A percentile compares a stretch with the other conserved stretches of the same genome.
Conservation (phyloP, 768 basidiomycete species). For the Tricholoma bakamatsutake region DNA sequence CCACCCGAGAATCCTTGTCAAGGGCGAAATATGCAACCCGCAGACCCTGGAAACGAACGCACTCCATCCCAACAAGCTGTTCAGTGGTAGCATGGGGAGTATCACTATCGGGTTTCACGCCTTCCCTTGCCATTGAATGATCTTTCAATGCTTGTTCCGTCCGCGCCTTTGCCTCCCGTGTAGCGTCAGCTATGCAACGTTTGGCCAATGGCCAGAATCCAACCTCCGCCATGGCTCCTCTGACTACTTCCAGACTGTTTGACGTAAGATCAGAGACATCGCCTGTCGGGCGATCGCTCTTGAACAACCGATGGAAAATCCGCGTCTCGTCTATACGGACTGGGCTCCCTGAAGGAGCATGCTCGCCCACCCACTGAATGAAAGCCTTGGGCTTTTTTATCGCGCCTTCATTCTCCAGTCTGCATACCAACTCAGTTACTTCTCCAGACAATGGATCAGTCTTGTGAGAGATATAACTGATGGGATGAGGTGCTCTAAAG, state of each 20-base stretch:
- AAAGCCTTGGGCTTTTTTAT: slow-evolving; percentile 84
- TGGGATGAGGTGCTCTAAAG: slow-evolving; percentile 87
- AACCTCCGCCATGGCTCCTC: slow-evolving; percentile 78
- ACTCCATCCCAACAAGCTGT: slow-evolving; percentile 86
- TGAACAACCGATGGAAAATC: slow-evolving; percentile 91
- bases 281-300: slow-evolving; percentile 82
- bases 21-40: slow-evolving; percentile 93
- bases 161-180: slow-evolving; percentile 54
- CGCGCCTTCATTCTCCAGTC: slow-evolving; percentile 63
- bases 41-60: slow-evolving; percentile 93
- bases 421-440: slow-evolving; percentile 75
- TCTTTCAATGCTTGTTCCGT: slow-evolving; percentile 56
- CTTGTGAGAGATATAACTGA: slow-evolving; percentile 89
- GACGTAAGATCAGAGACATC: slow-evolving; percentile 86
- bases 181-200: slow-evolving; percentile 56
- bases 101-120: slow-evolving; percentile 32
- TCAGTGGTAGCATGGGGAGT: slow-evolving; percentile 72
- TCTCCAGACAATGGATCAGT: slow-evolving; percentile 65
- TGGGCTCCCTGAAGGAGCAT: slow-evolving; percentile 70
- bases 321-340: slow-evolving; percentile 85
- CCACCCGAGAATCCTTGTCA: slow-evolving; percentile 77
- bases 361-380: slow-evolving; percentile 96
- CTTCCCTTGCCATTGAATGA: slow-evolving; percentile 23
- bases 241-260: slow-evolving; percentile 73
- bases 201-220: slow-evolving; percentile 87